phyloP scores from a whole-genome alignment of 805 yeast genomes.

The Kodamaea kakaduensis region DNA sequence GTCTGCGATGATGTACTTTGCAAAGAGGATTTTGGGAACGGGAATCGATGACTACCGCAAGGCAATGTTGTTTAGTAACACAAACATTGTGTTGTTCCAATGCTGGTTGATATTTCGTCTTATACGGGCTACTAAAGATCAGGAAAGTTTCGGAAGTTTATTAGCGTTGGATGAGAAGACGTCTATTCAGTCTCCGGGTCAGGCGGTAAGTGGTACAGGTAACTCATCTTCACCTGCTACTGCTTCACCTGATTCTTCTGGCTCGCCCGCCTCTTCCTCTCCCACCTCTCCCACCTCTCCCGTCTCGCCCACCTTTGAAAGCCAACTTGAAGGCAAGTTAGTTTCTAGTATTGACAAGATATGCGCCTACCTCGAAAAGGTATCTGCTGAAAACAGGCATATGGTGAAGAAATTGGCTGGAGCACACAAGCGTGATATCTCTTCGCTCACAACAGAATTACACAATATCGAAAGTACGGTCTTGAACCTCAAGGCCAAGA shows the following conservation, averaged over 20 bases:
- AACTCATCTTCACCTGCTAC: too few species aligned
- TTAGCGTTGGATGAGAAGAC: too few species aligned
- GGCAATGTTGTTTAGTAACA: constrained; percentile 29
- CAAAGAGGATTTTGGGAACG: constrained; percentile 23
- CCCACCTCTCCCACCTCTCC: too few species aligned
- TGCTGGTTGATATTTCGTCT: constrained; percentile 30
- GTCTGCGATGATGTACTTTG: constrained; percentile 24
- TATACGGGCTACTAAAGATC: too few species aligned
- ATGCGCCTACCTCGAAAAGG: constrained; percentile 9
- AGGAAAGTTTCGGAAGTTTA: too few species aligned
- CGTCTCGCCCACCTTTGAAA: too few species aligned
- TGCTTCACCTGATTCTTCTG: too few species aligned
- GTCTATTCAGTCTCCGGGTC: too few species aligned
- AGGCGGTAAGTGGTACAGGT: too few species aligned
- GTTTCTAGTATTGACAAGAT: constrained; percentile 8
- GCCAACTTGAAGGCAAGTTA: constrained; percentile 1
- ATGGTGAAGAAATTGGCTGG: constrained; percentile 11
- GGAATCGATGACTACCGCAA: constrained; percentile 20
- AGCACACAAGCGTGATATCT: constrained; percentile 11
- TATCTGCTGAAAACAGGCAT: constrained; percentile 9
- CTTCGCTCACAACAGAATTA: constrained; percentile 10
- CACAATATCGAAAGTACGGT: constrained; percentile 11
- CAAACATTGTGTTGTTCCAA: constrained; percentile 34
- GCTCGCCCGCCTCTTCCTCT: too few species aligned
- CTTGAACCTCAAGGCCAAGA: constrained; percentile 6